Percentiles rank a stretch among this genome's conserved stretches.
phyloP scores from a whole-genome alignment of 352 stramenopile species.

The Saprolegnia diclina region DNA sequence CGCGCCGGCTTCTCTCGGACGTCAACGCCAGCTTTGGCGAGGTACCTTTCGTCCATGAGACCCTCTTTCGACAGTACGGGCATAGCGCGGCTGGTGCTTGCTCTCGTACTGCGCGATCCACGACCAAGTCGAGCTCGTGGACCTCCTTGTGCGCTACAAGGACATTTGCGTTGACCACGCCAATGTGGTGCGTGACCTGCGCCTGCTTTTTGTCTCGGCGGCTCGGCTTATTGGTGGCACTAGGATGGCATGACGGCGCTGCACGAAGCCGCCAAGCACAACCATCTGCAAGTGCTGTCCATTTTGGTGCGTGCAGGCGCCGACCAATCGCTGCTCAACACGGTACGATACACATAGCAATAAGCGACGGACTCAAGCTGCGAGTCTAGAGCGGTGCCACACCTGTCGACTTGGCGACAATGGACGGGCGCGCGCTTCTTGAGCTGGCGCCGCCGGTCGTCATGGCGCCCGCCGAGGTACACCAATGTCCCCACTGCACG shows the following conservation, averaged over 20 bases:
- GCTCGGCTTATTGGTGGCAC: background rate
- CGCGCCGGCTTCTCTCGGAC: background rate
- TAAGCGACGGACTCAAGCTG: background rate
- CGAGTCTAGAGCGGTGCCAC: background rate
- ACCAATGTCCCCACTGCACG: background rate
- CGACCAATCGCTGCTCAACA: constrained; percentile 2
- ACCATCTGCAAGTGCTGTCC: background rate
- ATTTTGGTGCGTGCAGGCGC: constrained; percentile 2
- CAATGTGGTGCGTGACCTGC: background rate
- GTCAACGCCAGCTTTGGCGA: constrained; percentile 24
- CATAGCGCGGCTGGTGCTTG: background rate
- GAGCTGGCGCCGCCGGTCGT: background rate
- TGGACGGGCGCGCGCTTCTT: constrained; percentile 1
- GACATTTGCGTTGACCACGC: constrained; percentile 3
- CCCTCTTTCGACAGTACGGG: background rate
- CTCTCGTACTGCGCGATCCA: constrained; percentile 2
- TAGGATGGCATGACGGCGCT: constrained; percentile 16
- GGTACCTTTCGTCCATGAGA: background rate
- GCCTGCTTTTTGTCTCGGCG: background rate
- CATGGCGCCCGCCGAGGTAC: background rate
- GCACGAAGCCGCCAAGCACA: constrained; percentile 16
- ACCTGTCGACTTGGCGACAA: background rate
- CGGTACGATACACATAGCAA: background rate
- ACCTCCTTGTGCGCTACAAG: constrained; percentile 11
- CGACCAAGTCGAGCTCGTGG: constrained; percentile 18